Evolutionary conservation across 2,329 filamentous ascomycete species (phyloP).

Genomic region (Exophiala calicioides): DNA sequence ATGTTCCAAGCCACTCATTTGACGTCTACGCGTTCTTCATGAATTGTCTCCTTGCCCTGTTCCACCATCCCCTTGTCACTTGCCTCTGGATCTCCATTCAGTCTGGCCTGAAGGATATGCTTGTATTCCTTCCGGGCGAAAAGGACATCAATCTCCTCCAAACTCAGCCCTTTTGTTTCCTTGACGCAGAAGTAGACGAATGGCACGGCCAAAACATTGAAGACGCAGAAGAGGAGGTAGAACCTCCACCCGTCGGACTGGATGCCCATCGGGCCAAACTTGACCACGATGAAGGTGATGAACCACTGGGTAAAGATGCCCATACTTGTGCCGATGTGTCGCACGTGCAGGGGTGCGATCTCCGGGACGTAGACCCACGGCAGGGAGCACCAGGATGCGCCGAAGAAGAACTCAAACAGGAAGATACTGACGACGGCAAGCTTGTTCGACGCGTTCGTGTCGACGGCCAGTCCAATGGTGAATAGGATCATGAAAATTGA

Average conservation of each 20-base stretch:
- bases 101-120: slow-evolving; percentile 18
- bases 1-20: slow-evolving; percentile 5
- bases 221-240: slow-evolving; percentile 45
- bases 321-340: slow-evolving; percentile 53
- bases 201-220: slow-evolving; percentile 48
- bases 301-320: slow-evolving; percentile 53
- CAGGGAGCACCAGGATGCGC: slow-evolving; percentile 20
- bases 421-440: slow-evolving; percentile 22
- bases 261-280: slow-evolving; percentile 24
- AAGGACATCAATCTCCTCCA: slow-evolving; percentile 58
- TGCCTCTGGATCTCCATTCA: slow-evolving; percentile 16
- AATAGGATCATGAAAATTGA: slow-evolving; percentile 22
- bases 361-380: slow-evolving; percentile 46
- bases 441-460: slow-evolving; percentile 17
- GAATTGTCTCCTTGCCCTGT: slow-evolving; percentile 4
- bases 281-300: slow-evolving; percentile 26
- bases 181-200: slow-evolving; percentile 58
- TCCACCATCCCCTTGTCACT: slow-evolving; percentile 7
- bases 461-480: slow-evolving; percentile 21
- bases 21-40: slow-evolving; percentile 8
- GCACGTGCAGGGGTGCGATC: slow-evolving; percentile 52
- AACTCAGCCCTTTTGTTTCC: slow-evolving; percentile 57
- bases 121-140: slow-evolving; percentile 40
- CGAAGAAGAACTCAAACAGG: slow-evolving; percentile 22
- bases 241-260: slow-evolving; percentile 47